phyloP scores from a whole-genome alignment of 2,329 filamentous ascomycete genomes.

The Zasmidium angulare region DNA sequence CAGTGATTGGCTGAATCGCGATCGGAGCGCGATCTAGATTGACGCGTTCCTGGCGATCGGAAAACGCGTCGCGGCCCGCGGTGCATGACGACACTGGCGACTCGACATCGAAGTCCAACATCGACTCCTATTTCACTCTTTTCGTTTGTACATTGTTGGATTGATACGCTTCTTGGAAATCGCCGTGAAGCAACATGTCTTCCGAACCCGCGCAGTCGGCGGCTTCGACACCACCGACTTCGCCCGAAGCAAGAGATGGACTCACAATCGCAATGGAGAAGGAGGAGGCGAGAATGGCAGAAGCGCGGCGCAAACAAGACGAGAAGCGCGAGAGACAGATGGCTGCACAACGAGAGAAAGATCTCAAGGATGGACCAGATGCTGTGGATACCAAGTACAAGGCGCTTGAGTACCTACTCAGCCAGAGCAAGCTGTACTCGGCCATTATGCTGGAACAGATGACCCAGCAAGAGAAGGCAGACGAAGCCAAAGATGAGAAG shows the following conservation, averaged over 20 bases:
- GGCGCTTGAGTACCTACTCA: slow-evolving; percentile 52
- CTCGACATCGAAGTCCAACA: background rate
- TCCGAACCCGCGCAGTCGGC: slow-evolving; percentile 22
- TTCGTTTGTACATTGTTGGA: background rate
- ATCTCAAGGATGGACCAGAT: slow-evolving; percentile 46
- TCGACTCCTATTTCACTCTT: background rate
- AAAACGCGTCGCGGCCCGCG: background rate
- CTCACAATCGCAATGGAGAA: slow-evolving; percentile 43
- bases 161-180: background rate
- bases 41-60: too few species aligned
- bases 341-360: slow-evolving; percentile 47
- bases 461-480: slow-evolving; percentile 52
- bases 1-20: background rate
- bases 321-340: slow-evolving; percentile 45
- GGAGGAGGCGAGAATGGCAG: slow-evolving; percentile 48
- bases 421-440: slow-evolving; percentile 54
- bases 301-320: slow-evolving; percentile 44
- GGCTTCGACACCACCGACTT: slow-evolving; percentile 36
- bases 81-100: background rate
- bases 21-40: background rate
- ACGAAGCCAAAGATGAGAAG: slow-evolving; percentile 46
- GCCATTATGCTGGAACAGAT: slow-evolving; percentile 55
- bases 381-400: slow-evolving; percentile 53
- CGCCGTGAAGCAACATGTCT: slow-evolving; percentile 9
- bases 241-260: slow-evolving; percentile 32